Base-by-base conservation (phyloP, 108 stramenopile species). In the Fragilariopsis cylindrus region DNA sequence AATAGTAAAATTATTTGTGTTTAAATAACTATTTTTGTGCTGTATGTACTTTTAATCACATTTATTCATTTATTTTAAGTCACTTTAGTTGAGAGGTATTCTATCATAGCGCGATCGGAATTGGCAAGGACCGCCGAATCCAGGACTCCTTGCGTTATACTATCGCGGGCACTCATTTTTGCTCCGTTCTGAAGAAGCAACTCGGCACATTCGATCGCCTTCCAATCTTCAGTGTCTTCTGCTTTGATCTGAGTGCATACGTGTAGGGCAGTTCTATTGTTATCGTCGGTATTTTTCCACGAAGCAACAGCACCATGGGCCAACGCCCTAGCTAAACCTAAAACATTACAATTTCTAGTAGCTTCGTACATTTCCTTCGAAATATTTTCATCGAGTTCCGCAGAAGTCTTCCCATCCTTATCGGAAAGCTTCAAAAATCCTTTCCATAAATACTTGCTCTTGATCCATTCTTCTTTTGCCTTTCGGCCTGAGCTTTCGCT, bases 371-470 rank as follows among this genome's bases (percentile, higher is more conserved):
- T 73, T 54, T 85, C 90, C 55, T 69, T 60, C 57, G 80, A 89
- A 71, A 81, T 84, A 40, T 88, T 88, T 52, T 79, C 83, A 49
- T 85, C 85, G 13, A 86, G 72, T 54, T 89, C 89, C 30, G 76
- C 87, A 3, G 75, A 75, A 42, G 75, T 76, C 48, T 66, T 67
- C 4, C 87, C 91, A 69, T 90, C 88, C 40, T 82, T 69, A 13
- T 82, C 76, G 8, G 69, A 50, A 66, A 80, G 85, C 12, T 89
- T 82, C 7, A 94, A 57, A 71, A 94, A 94, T n/a, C 93, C 93
- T 78, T 88, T 90, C 93, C 93, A 94, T 11, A 86, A 57, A 57
- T 92, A 94, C 64, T 94, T 94, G 82, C 88, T 90, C 67, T 90
- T 92, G 70, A 94, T 94, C 91, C 90, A 94, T 64, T 90, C 90